These are phyloP conservation scores for Helminthosporium solani DNA, from an alignment of 2,329 filamentous ascomycete genomes.

Conservation along the genomic window DNA sequence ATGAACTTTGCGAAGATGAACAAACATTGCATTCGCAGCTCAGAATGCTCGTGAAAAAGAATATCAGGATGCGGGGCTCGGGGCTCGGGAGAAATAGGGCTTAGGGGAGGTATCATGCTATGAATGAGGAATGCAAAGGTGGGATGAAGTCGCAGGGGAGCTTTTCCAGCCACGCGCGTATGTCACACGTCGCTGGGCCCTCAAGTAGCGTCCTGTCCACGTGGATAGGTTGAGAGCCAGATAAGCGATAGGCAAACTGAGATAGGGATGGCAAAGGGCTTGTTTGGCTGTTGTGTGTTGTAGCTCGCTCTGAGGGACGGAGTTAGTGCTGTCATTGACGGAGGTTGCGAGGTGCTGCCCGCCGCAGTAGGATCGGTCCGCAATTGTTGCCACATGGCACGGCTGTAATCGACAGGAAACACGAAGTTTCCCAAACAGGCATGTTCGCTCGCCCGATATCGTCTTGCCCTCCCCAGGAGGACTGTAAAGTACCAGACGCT, in stretches of 20 bases:
- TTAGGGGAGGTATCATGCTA: conserved; percentile 3
- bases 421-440: conserved; percentile 1
- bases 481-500: no score
- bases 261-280: conserved; percentile 6
- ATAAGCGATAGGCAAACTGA: conserved; percentile 5
- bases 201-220: conserved; percentile 6
- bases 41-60: background rate
- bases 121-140: conserved; percentile 1
- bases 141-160: conserved; percentile 4
- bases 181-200: no score
- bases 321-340: background rate
- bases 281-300: background rate
- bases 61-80: background rate
- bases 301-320: conserved; percentile 6
- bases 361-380: conserved; percentile 2
- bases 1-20: conserved; percentile 30
- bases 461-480: background rate
- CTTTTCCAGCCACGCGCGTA: conserved; percentile 5
- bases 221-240: conserved; percentile 4
- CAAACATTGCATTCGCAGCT: conserved; percentile 16
- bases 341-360: conserved; percentile 1
- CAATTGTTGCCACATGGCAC: conserved; percentile 6
- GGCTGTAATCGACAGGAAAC: conserved; percentile 3
- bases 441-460: conserved; percentile 2
- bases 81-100: background rate